Base-by-base conservation (phyloP, 768 basidiomycete species). In the Lentinula aciculospora region DNA sequence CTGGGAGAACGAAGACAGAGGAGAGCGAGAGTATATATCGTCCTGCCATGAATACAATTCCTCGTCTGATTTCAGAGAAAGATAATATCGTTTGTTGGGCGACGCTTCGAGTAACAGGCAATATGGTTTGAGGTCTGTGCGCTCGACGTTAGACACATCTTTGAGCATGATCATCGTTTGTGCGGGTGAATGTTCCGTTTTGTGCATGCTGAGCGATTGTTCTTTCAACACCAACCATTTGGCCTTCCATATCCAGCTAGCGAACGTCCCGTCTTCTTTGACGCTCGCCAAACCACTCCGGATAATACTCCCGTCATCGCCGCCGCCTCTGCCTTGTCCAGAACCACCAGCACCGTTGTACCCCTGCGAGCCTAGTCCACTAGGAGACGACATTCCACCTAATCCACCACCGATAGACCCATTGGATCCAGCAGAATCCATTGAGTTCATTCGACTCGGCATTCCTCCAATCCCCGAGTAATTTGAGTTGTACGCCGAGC, bases 1-100 rank as follows among this genome's bases (percentile, higher is more conserved):
- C 63, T 89, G 89, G 69, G 88, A 88, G 44, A 95, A 91, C 27
- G 96, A 93, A 13, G 51, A 53, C 49, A 94, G 77, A 2, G 95
- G 94, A 66, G 90, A 92, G 47, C 94, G 83, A 4, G 83, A 84
- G 72, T 98, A 98, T 60, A 99, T 88, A 68, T 97, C 95, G 67
- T 99, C 96, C 70, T 95, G 91, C 95, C 95, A 98, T 17, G 87
- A 86, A 65, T 99, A 99, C n/a, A 99, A 80, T 66, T 99, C 96
- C 63, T 95, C 93, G 67, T 99, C 95, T 62, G 79, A 91, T 75
- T 95, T 97, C 61, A 97, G 76, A 2, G 92, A 84, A 49, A 95
- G 73, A 67, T 81, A 88, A 66, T 83, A 88, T 37, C 88, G 84
- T 69, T 89, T 92, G 36, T 53, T 25, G 36, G 36, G 34, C 32